phyloP scores from a whole-genome alignment of 305 asterid species.

The Salvia sclarea region DNA sequence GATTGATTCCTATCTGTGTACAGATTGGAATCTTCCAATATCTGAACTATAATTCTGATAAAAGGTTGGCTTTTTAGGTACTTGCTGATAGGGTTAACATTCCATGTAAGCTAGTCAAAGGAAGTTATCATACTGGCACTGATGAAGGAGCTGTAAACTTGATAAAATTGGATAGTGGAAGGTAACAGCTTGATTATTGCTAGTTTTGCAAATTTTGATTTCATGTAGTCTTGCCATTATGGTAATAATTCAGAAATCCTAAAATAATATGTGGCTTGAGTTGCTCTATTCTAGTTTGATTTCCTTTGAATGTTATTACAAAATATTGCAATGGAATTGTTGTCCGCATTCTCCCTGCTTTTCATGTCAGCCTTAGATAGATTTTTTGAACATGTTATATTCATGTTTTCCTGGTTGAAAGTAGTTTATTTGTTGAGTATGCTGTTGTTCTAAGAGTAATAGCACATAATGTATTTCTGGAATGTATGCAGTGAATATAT shows the following conservation, averaged over 20 bases:
- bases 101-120: conserved; percentile 96
- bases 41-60: conserved; percentile 12
- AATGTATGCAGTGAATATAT: conserved; percentile 85
- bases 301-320: conserved; percentile 11
- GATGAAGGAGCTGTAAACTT: conserved; percentile 99
- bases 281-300: conserved; percentile 5
- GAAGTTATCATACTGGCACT: conserved; percentile 96
- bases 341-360: conserved; percentile 12
- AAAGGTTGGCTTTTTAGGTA: conserved; percentile 61
- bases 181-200: conserved; percentile 50
- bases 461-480: conserved; percentile 18
- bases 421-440: conserved; percentile 10
- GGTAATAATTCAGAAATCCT: conserved; percentile 1
- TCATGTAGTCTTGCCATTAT: conserved; percentile 7
- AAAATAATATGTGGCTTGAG: conserved; percentile 3
- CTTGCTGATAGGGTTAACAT: conserved; percentile 95
- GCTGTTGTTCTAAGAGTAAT: background rate
- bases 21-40: conserved; percentile 9
- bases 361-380: conserved; percentile 12
- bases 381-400: background rate
- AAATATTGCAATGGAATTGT: conserved; percentile 10
- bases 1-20: background rate
- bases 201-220: conserved; percentile 2
- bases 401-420: background rate
- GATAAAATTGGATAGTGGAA: conserved; percentile 89